These are phyloP conservation scores for Borovskyia barvae DNA, from an alignment of 208 protist genomes.

Conservation along the genomic window DNA sequence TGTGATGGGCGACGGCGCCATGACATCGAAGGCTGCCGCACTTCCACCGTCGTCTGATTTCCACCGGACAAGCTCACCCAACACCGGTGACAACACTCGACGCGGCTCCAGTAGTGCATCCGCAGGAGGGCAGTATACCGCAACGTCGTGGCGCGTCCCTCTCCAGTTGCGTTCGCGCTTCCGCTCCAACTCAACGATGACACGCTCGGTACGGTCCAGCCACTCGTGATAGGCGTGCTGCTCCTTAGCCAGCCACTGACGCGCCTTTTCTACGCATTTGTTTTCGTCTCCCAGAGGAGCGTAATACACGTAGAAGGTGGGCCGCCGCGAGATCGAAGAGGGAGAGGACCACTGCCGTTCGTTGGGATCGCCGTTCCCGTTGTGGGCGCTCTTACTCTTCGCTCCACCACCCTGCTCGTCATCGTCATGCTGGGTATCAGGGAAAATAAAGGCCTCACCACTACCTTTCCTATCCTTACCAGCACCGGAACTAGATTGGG, in stretches of 20 bases:
- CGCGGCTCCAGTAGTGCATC: slow-evolving; percentile 4
- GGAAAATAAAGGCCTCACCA: too few relatives aligned
- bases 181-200: slow-evolving; percentile 21
- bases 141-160: background rate
- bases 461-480: too few relatives aligned
- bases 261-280: slow-evolving; percentile 41
- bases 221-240: slow-evolving; percentile 36
- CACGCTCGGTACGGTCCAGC: slow-evolving; percentile 27
- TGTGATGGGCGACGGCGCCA: slow-evolving; percentile 12
- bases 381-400: too few relatives aligned
- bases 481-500: too few relatives aligned
- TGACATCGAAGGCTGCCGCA: background rate
- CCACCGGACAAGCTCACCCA: slow-evolving; percentile 68
- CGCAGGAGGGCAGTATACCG: slow-evolving; percentile 7
- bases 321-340: slow-evolving; percentile 2
- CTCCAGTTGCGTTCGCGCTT: slow-evolving; percentile 15
- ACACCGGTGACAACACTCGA: slow-evolving; percentile 40
- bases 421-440: too few relatives aligned
- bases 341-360: background rate
- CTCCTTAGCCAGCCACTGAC: slow-evolving; percentile 53
- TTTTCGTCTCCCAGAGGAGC: slow-evolving; percentile 48
- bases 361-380: background rate
- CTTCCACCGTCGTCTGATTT: slow-evolving; percentile 13
- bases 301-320: slow-evolving; percentile 66
- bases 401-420: too few relatives aligned